These are phyloP conservation scores for Triticum urartu DNA, from an alignment of 176 grass and related monocot genomes.

Conservation along the genomic window DNA sequence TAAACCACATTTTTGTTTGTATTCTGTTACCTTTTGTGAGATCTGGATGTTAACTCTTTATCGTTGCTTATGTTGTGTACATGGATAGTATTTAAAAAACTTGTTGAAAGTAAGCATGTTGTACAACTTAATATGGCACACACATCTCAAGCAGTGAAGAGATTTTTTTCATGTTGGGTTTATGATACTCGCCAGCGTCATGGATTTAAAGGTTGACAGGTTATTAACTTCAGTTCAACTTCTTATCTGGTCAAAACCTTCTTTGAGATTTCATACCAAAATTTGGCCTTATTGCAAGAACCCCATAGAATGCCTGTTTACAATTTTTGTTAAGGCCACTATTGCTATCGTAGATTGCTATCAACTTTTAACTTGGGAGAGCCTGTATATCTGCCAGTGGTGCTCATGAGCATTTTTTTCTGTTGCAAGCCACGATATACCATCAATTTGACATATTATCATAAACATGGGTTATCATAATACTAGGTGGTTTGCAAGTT, in stretches of 20 bases:
- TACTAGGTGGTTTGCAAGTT: slow-evolving; percentile 89
- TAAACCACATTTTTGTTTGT: background rate
- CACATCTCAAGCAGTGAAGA: background rate
- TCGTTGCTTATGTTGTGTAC: background rate
- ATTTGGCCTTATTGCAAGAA: background rate
- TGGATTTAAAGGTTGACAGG: background rate
- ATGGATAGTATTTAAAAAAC: background rate
- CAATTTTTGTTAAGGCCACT: background rate
- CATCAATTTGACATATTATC: slow-evolving; percentile 22
- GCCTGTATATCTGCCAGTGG: slow-evolving; percentile 15
- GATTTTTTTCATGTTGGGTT: background rate
- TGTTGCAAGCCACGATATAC: background rate
- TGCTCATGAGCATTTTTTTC: slow-evolving; percentile 7
- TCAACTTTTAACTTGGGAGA: background rate
- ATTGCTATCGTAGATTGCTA: background rate
- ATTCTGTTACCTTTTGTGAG: background rate
- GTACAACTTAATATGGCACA: background rate
- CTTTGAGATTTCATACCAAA: background rate
- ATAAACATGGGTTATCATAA: slow-evolving; percentile 33
- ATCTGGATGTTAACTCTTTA: too few relatives aligned
- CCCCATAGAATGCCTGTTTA: background rate
- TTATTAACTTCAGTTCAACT: background rate
- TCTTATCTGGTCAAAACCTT: background rate
- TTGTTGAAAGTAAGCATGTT: background rate
- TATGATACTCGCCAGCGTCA: background rate